Evolutionary conservation across 2,329 filamentous ascomycete genomes (phyloP).

Genomic region (Microascus cirrosus): DNA sequence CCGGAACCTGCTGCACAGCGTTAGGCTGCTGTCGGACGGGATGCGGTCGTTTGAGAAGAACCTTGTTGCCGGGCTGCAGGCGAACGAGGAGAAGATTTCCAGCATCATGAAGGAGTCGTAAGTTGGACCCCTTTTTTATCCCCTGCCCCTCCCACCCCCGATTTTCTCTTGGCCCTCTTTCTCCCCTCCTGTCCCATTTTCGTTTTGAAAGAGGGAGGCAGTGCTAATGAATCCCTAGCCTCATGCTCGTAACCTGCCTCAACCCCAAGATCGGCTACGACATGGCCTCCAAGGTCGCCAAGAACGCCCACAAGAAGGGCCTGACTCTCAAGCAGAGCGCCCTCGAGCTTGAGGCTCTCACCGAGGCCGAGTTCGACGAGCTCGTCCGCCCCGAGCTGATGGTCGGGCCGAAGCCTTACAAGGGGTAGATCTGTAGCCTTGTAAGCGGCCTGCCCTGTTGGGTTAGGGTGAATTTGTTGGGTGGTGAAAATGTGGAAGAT

Average conservation of each 20-base stretch:
- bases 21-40: slow-evolving; percentile 75
- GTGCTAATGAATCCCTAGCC: slow-evolving; percentile 33
- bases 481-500: too few relatives aligned
- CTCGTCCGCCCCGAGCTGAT: slow-evolving; percentile 91
- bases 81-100: slow-evolving; percentile 86
- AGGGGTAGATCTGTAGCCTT: slow-evolving; percentile 33
- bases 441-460: too few relatives aligned
- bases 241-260: slow-evolving; percentile 97
- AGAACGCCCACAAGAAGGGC: slow-evolving; percentile 98
- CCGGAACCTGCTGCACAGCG: slow-evolving; percentile 87
- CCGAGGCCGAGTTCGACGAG: slow-evolving; percentile 78
- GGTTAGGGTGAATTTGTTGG: too few relatives aligned
- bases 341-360: slow-evolving; percentile 83
- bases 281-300: slow-evolving; percentile 93
- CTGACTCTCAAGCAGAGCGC: slow-evolving; percentile 87
- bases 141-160: background rate
- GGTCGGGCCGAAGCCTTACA: slow-evolving; percentile 66
- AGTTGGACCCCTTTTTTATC: too few relatives aligned
- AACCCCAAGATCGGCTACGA: slow-evolving; percentile 97
- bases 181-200: background rate
- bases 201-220: background rate
- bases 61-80: slow-evolving; percentile 75
- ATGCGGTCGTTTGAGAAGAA: slow-evolving; percentile 96
- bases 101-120: slow-evolving; percentile 91
- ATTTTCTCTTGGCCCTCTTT: background rate